A percentile compares a stretch with the other conserved stretches of the same genome.
phyloP scores from a whole-genome alignment of 1,139 yeast genomes.

The Yamadazyma mexicana region DNA sequence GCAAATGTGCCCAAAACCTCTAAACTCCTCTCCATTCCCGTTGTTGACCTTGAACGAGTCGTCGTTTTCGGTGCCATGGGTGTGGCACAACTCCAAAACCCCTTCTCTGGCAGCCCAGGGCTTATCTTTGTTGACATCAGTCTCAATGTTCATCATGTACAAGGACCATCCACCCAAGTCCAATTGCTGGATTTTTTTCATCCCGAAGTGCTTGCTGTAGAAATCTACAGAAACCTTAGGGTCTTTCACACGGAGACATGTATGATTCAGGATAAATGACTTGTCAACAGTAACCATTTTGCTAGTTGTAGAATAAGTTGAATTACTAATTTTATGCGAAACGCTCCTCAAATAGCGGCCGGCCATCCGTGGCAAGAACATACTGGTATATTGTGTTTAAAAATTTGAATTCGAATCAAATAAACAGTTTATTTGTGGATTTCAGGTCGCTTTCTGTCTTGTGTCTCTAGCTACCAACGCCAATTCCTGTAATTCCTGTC shows the following conservation, averaged over 20 bases:
- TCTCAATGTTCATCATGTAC: conserved; percentile 65
- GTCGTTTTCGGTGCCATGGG: conserved; percentile 72
- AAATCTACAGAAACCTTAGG: conserved; percentile 72
- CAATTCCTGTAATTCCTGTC: too few species aligned
- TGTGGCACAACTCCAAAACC: conserved; percentile 79
- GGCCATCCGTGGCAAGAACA: too few species aligned
- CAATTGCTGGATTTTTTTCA: conserved; percentile 57
- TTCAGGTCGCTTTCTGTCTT: too few species aligned
- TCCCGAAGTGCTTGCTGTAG: conserved; percentile 74
- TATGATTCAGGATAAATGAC: conserved; percentile 59
- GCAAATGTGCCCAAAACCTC: conserved; percentile 95
- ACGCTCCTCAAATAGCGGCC: too few species aligned
- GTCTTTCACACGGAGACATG: conserved; percentile 80
- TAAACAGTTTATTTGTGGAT: too few species aligned
- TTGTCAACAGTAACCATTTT: conserved; percentile 33
- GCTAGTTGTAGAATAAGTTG: background rate
- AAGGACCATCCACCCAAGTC: conserved; percentile 63
- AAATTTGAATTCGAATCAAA: too few species aligned
- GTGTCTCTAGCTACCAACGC: too few species aligned
- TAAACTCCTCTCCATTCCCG: conserved; percentile 80
- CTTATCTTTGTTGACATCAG: conserved; percentile 36
- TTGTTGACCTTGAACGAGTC: conserved; percentile 60
- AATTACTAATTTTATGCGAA: too few species aligned
- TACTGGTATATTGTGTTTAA: too few species aligned
- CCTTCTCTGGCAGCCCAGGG: conserved; percentile 71